Base-by-base conservation (phyloP, 176 grass and related monocot species). In the Bolboschoenus planiculmis region DNA sequence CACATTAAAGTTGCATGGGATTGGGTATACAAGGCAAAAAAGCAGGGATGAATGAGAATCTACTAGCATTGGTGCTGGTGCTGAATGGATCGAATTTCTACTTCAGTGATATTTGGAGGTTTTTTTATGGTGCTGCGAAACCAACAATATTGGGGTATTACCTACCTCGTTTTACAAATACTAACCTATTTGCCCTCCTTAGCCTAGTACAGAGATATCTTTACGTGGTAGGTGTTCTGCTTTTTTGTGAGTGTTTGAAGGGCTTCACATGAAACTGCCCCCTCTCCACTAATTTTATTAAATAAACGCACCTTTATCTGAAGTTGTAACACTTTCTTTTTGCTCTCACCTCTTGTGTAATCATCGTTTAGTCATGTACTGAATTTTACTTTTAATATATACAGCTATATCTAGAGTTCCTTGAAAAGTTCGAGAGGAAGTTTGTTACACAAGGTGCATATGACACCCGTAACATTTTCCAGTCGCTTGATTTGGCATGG, bases 401-500 rank as follows among this genome's bases (percentile, higher is more conserved):
- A 27, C 90, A 99, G 96, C 96, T 99, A 2, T 95, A 99, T 44
- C 86, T 99, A 7, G 96, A 95, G 72, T 99, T 99, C 77, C 82
- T 99, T 13, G 96, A 99, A 40, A 99, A 95, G 70, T 99, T 99
- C 50, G 96, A 99, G 75, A 85, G 84, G 68, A 95, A 99, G 73
- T 93, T 99, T 63, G 96, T 99, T 4, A 10, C 87, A 4, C 96
- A 99, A 90, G 89, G 96, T 1, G 92, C 91, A 79, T 99, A 98
- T 7, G 96, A 98, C 46, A 93, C 90, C 0, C 84, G 95, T 10
- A 95, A 95, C 87, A 93, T 99, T 72, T 95, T 99, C 88, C 96
- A 99, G 48, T 99, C 92, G 7, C 96, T 99, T 50, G 96, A 99
- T 81, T 78, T 99, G 13, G 96, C 96, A 26, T 99, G 96, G 96